Evolutionary conservation across 2,329 filamentous ascomycete genomes (phyloP).

Genomic region (Capronia coronata): DNA sequence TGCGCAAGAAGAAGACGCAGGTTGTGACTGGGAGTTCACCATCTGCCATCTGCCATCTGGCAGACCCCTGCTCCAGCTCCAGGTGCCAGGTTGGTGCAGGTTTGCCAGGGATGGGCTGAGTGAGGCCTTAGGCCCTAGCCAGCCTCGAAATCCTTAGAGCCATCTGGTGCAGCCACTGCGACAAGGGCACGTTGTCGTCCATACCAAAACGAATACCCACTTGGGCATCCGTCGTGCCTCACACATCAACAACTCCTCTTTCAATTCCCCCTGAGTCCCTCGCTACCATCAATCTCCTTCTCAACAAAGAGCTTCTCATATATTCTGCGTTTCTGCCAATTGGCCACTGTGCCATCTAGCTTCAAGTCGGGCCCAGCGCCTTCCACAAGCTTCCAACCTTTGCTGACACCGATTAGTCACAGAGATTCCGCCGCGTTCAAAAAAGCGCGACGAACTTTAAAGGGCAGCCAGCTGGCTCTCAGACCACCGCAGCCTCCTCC

Average conservation of each 20-base stretch:
- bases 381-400: slow-evolving; percentile 19
- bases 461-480: slow-evolving; percentile 11
- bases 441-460: slow-evolving; percentile 10
- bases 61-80: neutral
- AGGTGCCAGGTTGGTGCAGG: too few relatives aligned
- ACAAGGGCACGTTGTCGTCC: neutral
- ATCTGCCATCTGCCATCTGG: too few relatives aligned
- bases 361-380: slow-evolving; percentile 14
- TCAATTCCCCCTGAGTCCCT: slow-evolving; percentile 22
- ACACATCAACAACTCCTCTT: slow-evolving; percentile 9
- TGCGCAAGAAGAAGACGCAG: too few relatives aligned
- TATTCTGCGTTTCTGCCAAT: slow-evolving; percentile 6
- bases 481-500: slow-evolving; percentile 14
- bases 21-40: neutral
- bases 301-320: slow-evolving; percentile 15
- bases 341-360: slow-evolving; percentile 11
- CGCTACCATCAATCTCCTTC: slow-evolving; percentile 19
- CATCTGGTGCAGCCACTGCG: slow-evolving; percentile 13
- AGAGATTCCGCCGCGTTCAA: slow-evolving; percentile 17
- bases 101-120: neutral
- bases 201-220: slow-evolving; percentile 12
- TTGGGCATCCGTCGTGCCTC: slow-evolving; percentile 3
- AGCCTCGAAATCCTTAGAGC: neutral
- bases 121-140: too few relatives aligned
- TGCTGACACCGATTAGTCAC: slow-evolving; percentile 12